Conservation (phyloP, 176 grass and related monocot genomes). For the Dendrocalamus sinicus region DNA sequence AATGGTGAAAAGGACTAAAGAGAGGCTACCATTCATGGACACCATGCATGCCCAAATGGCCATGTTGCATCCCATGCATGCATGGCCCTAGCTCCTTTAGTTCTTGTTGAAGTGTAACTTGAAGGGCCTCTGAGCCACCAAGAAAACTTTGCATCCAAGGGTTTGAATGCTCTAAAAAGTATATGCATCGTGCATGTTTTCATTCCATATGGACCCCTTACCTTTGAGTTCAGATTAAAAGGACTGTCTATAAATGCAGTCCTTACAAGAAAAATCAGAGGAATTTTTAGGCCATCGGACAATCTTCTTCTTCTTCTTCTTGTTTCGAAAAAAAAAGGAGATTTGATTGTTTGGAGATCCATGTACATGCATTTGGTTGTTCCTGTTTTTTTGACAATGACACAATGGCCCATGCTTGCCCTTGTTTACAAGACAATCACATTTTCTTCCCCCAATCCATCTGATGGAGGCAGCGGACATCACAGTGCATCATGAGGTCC, state of each 20-base stretch:
- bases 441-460: slow-evolving; percentile 18
- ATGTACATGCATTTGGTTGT: not conserved
- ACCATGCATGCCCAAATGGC: slow-evolving; percentile 28
- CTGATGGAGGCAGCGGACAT: not conserved
- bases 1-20: slow-evolving; percentile 27
- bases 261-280: not conserved
- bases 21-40: slow-evolving; percentile 18
- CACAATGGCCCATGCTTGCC: not conserved
- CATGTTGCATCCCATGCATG: slow-evolving; percentile 30
- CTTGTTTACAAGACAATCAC: slow-evolving; percentile 5
- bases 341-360: too few species aligned
- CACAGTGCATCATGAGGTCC: not conserved
- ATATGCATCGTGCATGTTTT: not conserved
- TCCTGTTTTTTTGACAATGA: not conserved
- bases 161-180: slow-evolving; percentile 28
- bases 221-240: not conserved
- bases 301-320: not conserved
- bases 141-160: not conserved
- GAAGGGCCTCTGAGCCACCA: not conserved
- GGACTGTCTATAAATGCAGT: not conserved
- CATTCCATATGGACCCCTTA: not conserved
- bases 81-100: slow-evolving; percentile 19
- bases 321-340: too few species aligned
- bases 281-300: not conserved
- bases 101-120: not conserved